These are phyloP conservation scores for Gynandropsis gynandra DNA, from an alignment of 345 rosid species.

Conservation along the genomic window DNA sequence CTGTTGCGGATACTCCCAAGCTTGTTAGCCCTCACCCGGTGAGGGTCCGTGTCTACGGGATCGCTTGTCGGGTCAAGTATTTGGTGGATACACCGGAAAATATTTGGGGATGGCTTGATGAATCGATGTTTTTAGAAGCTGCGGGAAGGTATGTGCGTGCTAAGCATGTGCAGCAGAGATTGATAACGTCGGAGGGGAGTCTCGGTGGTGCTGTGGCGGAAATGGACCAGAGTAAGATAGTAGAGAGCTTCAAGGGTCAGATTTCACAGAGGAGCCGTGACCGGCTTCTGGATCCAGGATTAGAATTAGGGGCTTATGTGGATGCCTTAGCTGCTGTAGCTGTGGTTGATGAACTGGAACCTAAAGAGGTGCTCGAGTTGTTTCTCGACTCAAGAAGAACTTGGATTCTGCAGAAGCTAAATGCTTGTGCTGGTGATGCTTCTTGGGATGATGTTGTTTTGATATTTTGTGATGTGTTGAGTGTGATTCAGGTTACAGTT, in stretches of 20 bases:
- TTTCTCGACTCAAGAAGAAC: constrained; percentile 73
- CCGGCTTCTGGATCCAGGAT: constrained; percentile 64
- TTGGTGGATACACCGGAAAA: constrained; percentile 91
- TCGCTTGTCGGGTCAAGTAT: constrained; percentile 86
- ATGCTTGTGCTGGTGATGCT: constrained; percentile 33
- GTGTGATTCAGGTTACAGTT: constrained; percentile 65
- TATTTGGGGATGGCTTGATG: constrained; percentile 93
- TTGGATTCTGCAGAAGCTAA: constrained; percentile 72
- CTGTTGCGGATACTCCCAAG: constrained; percentile 42
- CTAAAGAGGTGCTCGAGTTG: constrained; percentile 53
- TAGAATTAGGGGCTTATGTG: constrained; percentile 53
- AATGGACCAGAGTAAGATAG: constrained; percentile 53
- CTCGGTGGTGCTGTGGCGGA: constrained; percentile 21
- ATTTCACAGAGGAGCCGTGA: constrained; percentile 91
- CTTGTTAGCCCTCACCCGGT: constrained; percentile 27
- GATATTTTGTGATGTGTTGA: constrained; percentile 67
- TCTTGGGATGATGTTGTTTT: constrained; percentile 38
- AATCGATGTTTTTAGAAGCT: constrained; percentile 81
- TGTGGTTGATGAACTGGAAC: constrained; percentile 73
- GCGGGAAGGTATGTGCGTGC: constrained; percentile 78
- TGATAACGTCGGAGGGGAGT: constrained; percentile 26
- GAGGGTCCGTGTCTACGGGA: constrained; percentile 49
- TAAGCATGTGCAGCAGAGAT: constrained; percentile 60
- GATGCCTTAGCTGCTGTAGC: constrained; percentile 89
- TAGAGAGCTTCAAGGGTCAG: constrained; percentile 90